These are phyloP conservation scores for Paraphoma sp. DNA, from an alignment of 2,329 filamentous ascomycete genomes.

Conservation along the genomic window DNA sequence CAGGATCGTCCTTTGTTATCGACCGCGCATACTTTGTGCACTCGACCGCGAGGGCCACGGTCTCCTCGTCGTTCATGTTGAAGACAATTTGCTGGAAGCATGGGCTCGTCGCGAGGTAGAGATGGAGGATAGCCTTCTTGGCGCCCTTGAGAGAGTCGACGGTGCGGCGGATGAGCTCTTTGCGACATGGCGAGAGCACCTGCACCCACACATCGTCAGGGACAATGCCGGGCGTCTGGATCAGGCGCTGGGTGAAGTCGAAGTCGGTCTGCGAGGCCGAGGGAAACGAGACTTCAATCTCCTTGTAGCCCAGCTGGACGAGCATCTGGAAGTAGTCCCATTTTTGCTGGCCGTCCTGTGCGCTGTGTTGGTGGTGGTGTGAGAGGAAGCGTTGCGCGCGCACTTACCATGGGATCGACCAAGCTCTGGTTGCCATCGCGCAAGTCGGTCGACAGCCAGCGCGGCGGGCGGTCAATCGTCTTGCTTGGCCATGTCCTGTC, in stretches of 20 bases:
- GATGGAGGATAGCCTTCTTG: slow-evolving; percentile 93
- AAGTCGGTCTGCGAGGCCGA: slow-evolving; percentile 95
- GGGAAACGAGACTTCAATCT: slow-evolving; percentile 96
- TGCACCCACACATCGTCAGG: slow-evolving; percentile 92
- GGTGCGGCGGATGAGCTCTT: slow-evolving; percentile 87
- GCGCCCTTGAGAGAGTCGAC: slow-evolving; percentile 87
- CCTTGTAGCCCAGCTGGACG: slow-evolving; percentile 90
- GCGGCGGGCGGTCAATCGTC: slow-evolving; percentile 80
- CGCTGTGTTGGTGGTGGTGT: slow-evolving; percentile 14
- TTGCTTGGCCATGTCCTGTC: slow-evolving; percentile 85
- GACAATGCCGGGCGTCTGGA: slow-evolving; percentile 81
- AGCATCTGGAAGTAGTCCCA: slow-evolving; percentile 96
- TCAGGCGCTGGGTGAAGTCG: slow-evolving; percentile 86
- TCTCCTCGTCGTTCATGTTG: slow-evolving; percentile 82
- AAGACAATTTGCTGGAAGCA: slow-evolving; percentile 95
- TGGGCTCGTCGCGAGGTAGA: slow-evolving; percentile 94
- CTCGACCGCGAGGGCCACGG: slow-evolving; percentile 78
- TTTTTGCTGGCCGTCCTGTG: slow-evolving; percentile 90
- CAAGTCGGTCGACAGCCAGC: slow-evolving; percentile 89
- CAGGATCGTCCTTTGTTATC: slow-evolving; percentile 81
- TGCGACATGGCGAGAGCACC: slow-evolving; percentile 88
- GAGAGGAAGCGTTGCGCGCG: not conserved
- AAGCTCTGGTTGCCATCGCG: slow-evolving; percentile 95
- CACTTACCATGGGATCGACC: slow-evolving; percentile 85
- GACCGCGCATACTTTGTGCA: slow-evolving; percentile 87